Percentiles rank a stretch among this genome's conserved stretches.
phyloP scores from a whole-genome alignment of 1,284 basidiomycete genomes.

The Puccinia hordei region DNA sequence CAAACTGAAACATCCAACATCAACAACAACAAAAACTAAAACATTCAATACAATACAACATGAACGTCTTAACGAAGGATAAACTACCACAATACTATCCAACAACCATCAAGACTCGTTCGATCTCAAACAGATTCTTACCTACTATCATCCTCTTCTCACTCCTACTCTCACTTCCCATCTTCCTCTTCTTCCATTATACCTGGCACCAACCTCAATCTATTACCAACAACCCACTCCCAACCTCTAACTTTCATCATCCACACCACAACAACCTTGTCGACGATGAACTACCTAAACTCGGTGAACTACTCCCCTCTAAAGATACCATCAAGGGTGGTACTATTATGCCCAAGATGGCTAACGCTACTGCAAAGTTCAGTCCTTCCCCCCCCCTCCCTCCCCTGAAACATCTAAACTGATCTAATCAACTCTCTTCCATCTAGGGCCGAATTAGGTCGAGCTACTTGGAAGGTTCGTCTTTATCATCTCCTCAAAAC shows the following conservation, averaged over 20 bases:
- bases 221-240: slow-evolving; percentile 57
- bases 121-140: slow-evolving; percentile 1
- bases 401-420: background rate
- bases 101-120: background rate
- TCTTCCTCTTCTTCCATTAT: slow-evolving; percentile 54
- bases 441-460: slow-evolving; percentile 78
- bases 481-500: slow-evolving; percentile 34
- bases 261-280: slow-evolving; percentile 69
- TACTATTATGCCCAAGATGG: slow-evolving; percentile 88
- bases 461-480: slow-evolving; percentile 78
- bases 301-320: slow-evolving; percentile 46
- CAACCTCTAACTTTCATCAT: slow-evolving; percentile 61
- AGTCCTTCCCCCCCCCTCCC: slow-evolving; percentile 57
- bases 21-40: no score
- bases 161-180: slow-evolving; percentile 50
- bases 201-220: slow-evolving; percentile 54
- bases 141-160: slow-evolving; percentile 53
- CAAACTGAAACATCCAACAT: no score
- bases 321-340: slow-evolving; percentile 63
- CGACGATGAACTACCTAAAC: slow-evolving; percentile 53
- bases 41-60: no score
- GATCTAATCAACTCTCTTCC: slow-evolving; percentile 16
- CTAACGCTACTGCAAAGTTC: slow-evolving; percentile 91
- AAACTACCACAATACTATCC: slow-evolving; percentile 17
- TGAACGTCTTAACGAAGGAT: background rate